Percentiles rank a stretch among this genome's conserved stretches.
Conservation (phyloP, 148 eudicot genomes). For the Bassia scoparia region DNA sequence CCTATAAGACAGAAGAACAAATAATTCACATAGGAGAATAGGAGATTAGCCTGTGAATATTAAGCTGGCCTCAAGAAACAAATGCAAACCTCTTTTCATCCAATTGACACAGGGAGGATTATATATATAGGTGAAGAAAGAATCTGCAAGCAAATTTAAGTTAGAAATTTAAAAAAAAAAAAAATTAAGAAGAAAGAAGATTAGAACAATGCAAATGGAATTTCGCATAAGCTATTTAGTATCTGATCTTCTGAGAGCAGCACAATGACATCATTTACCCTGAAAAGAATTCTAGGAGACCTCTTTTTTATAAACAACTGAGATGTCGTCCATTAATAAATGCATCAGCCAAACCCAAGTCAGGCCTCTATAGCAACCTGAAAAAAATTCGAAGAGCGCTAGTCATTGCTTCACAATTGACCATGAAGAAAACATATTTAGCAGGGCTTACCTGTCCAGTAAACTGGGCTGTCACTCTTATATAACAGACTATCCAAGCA, state of each 20-base stretch:
- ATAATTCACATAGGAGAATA: too few species aligned
- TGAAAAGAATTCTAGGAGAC: slow-evolving; percentile 73
- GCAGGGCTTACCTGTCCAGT: slow-evolving; percentile 76
- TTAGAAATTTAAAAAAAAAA: background rate
- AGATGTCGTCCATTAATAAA: slow-evolving; percentile 87
- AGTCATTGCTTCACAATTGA: too few species aligned
- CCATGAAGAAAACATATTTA: background rate
- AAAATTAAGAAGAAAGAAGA: background rate
- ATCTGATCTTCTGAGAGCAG: background rate
- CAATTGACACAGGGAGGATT: too few species aligned
- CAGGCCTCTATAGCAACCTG: slow-evolving; percentile 87
- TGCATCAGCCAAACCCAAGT: slow-evolving; percentile 96
- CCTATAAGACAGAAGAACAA: background rate
- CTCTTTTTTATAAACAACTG: slow-evolving; percentile 70
- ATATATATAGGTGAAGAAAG: too few species aligned
- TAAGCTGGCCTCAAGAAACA: background rate
- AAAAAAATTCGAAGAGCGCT: background rate
- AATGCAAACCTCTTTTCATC: slow-evolving; percentile 45
- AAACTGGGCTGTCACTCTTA: slow-evolving; percentile 69
- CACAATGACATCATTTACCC: slow-evolving; percentile 39
- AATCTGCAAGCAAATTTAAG: too few species aligned
- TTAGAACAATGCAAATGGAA: background rate
- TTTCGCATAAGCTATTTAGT: slow-evolving; percentile 10
- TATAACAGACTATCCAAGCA: slow-evolving; percentile 41
- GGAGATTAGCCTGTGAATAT: background rate